phyloP scores from a whole-genome alignment of 768 basidiomycete genomes.

The Mycena polygramma region DNA sequence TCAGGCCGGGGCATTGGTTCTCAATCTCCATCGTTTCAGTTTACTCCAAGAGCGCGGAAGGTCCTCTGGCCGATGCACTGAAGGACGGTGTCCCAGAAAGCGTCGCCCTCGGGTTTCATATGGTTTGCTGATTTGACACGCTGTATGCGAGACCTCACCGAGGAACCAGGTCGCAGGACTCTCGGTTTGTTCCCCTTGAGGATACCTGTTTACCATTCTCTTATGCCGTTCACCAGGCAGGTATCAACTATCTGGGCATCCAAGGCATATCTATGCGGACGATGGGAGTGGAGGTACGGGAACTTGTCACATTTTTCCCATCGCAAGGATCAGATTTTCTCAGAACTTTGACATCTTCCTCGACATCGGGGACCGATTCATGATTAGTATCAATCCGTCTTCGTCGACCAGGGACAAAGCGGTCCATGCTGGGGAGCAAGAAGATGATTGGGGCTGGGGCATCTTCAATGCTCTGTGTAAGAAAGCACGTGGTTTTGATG shows the following conservation, averaged over 20 bases:
- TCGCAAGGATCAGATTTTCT: neutral
- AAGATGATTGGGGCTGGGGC: slow-evolving; percentile 4
- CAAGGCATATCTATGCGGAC: neutral
- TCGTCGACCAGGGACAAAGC: no score
- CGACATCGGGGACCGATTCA: slow-evolving; percentile 14
- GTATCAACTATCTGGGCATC: slow-evolving; percentile 2
- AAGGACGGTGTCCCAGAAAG: slow-evolving; percentile 3
- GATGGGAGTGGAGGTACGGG: slow-evolving; percentile 9
- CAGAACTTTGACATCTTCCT: slow-evolving; percentile 24
- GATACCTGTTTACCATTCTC: no score
- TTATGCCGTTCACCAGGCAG: no score
- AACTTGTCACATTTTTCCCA: neutral
- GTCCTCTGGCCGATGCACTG: slow-evolving; percentile 14
- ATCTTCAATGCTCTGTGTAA: slow-evolving; percentile 13
- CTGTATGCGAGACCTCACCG: no score
- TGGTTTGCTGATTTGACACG: no score
- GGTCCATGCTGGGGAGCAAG: neutral
- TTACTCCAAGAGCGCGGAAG: slow-evolving; percentile 9
- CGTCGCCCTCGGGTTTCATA: slow-evolving; percentile 6
- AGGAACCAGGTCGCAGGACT: slow-evolving; percentile 13
- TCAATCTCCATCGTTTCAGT: neutral
- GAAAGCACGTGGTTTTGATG: neutral
- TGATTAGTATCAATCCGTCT: slow-evolving; percentile 5
- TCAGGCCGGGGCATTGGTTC: neutral
- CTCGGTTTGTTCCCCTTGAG: no score